phyloP scores from a whole-genome alignment of 495 filamentous ascomycete species.

The Penicillium nucicola region DNA sequence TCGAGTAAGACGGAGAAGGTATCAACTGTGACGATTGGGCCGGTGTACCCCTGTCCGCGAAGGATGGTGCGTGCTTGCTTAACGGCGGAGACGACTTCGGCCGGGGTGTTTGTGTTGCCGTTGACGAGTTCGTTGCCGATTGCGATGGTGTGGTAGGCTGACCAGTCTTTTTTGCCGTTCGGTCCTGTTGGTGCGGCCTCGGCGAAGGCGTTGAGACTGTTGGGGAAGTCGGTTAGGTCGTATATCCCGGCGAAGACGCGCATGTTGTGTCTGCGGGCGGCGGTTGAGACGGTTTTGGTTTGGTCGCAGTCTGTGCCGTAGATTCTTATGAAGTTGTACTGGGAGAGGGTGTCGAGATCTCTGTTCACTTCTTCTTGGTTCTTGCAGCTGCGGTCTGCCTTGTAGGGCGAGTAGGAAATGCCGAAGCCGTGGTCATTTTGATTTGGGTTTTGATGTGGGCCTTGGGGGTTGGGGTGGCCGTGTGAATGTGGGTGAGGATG shows the following conservation, averaged over 20 bases:
- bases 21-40: conserved; percentile 76
- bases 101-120: conserved; percentile 48
- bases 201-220: conserved; percentile 52
- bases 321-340: conserved; percentile 63
- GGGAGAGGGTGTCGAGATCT: conserved; percentile 56
- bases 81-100: conserved; percentile 53
- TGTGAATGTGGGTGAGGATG: conserved; percentile 6
- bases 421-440: conserved; percentile 34
- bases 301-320: conserved; percentile 83
- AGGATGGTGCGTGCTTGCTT: conserved; percentile 52
- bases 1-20: conserved; percentile 63
- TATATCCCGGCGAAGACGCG: conserved; percentile 74
- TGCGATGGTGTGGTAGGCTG: conserved; percentile 62
- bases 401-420: conserved; percentile 75
- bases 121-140: conserved; percentile 84
- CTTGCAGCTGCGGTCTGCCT: conserved; percentile 63
- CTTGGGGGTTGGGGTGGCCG: conserved; percentile 4
- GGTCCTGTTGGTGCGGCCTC: conserved; percentile 47
- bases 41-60: conserved; percentile 61
- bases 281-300: conserved; percentile 54
- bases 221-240: conserved; percentile 54
- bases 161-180: conserved; percentile 50
- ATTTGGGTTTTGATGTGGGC: background rate
- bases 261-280: conserved; percentile 55
- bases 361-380: conserved; percentile 53